Base-by-base conservation (phyloP, 176 grass and related monocot genomes). In the Rhipidocladum racemiflorum region DNA sequence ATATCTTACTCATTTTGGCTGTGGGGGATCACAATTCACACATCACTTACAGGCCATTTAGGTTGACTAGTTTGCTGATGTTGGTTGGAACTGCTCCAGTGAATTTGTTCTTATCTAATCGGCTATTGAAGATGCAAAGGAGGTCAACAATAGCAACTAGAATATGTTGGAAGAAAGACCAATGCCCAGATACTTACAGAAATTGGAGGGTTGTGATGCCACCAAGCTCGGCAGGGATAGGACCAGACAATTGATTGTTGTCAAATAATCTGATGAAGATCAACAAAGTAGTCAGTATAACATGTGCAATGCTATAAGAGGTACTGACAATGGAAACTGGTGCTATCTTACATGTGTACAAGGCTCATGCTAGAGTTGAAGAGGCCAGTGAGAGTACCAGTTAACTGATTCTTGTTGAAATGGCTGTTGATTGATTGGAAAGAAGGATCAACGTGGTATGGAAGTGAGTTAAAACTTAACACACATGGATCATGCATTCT, bases 41-140 rank as follows among this genome's bases (percentile, higher is more conserved):
- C 45, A 68, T 43, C 43, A 84, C 90, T 89, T 86, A 92, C 90
- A 92, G 56, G 83, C 0, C 17, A 66, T 21, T 90, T 65, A 90
- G 66, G 49, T 78, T 86, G n/a, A 60, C 38, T 53, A 90, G 79
- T 32, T 83, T 74, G 68, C 72, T 83, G 50, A 90, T 86, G 61
- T 78, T 83, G 46, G 59, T 48, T 11, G 88, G 88, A 78, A 90
- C 46, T 79, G 30, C 1, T 27, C 60, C 88, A 18, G 8, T 74
- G 65, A 90, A 78, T 23, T 39, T 67, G 68, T 90, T 90, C 24
- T 74, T 83, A 78, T 90, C 88, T 72, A 90, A 86, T 83, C 84
- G 84, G 25, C 88, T 90, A 20, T 40, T 38, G 68, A 74, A 72
- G 27, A 83, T 51, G 24, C 61, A 72, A 73, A 78, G 27, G 14